phyloP scores from a whole-genome alignment of 306 rosid species.

The Cicer bijugum region DNA sequence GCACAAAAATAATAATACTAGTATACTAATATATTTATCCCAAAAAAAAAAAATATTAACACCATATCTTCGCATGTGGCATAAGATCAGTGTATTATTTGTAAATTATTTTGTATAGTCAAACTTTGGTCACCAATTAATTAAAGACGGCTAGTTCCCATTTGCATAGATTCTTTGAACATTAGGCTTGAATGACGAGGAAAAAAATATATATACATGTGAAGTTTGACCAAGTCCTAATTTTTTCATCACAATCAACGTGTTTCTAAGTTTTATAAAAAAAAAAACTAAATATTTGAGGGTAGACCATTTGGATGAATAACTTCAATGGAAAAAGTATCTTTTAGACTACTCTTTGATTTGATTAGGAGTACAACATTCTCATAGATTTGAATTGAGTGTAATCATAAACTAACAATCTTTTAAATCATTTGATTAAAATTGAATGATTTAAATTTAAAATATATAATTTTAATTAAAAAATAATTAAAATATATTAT shows the following conservation, averaged over 20 bases:
- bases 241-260: slow-evolving; percentile 38
- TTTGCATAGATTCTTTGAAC: slow-evolving; percentile 44
- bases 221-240: slow-evolving; percentile 28
- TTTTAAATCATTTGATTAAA: no score
- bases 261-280: slow-evolving; percentile 15
- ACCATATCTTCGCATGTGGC: slow-evolving; percentile 42
- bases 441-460: no score
- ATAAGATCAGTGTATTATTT: slow-evolving; percentile 42
- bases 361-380: slow-evolving; percentile 35
- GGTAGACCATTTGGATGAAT: slow-evolving; percentile 13
- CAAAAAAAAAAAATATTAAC: not conserved
- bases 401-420: no score
- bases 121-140: slow-evolving; percentile 37
- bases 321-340: not conserved
- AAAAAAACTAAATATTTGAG: not conserved
- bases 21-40: not conserved
- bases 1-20: not conserved
- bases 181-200: not conserved
- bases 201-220: not conserved
- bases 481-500: no score
- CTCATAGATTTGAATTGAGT: not conserved
- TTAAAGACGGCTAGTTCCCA: slow-evolving; percentile 45
- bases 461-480: no score
- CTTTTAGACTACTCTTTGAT: slow-evolving; percentile 19
- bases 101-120: slow-evolving; percentile 28